A percentile compares a stretch with the other conserved stretches of the same genome.
phyloP scores from a whole-genome alignment of 202 grass and related monocot species.

The Carex sylvatica region DNA sequence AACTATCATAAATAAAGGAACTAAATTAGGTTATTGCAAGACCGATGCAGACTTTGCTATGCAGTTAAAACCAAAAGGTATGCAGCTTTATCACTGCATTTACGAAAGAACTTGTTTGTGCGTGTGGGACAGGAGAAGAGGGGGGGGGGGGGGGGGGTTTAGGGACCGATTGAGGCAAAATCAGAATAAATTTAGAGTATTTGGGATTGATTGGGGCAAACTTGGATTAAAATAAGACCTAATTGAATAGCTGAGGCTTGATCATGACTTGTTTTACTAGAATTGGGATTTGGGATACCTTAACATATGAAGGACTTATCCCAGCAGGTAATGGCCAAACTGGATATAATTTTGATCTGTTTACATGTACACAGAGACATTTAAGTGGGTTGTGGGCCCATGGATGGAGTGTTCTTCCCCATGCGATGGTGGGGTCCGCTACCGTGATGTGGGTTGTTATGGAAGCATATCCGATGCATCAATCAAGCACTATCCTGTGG shows the following conservation, averaged over 20 bases:
- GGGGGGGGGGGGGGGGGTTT: background rate
- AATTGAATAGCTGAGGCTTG: background rate
- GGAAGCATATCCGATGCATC: conserved; percentile 49
- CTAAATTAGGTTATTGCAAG: conserved; percentile 65
- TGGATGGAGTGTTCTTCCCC: conserved; percentile 86
- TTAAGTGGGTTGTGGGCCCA: conserved; percentile 59
- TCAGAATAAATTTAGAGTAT: background rate
- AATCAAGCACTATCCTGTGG: conserved; percentile 60
- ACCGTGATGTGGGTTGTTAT: conserved; percentile 74
- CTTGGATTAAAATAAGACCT: background rate
- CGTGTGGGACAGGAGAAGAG: background rate
- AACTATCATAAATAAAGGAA: conserved; percentile 48
- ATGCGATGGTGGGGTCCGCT: conserved; percentile 65
- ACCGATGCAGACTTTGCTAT: conserved; percentile 41
- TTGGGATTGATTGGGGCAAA: background rate
- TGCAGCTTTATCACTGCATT: conserved; percentile 1
- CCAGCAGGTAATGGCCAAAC: background rate
- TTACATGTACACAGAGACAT: conserved; percentile 45
- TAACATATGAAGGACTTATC: background rate
- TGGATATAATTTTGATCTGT: background rate
- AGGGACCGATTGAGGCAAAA: background rate
- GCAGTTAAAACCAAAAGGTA: conserved; percentile 70
- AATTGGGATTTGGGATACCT: background rate
- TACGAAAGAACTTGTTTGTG: background rate
- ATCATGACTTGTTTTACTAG: background rate